These are phyloP conservation scores for Candida namnaoensis DNA, from an alignment of 805 yeast genomes.

Conservation along the genomic window DNA sequence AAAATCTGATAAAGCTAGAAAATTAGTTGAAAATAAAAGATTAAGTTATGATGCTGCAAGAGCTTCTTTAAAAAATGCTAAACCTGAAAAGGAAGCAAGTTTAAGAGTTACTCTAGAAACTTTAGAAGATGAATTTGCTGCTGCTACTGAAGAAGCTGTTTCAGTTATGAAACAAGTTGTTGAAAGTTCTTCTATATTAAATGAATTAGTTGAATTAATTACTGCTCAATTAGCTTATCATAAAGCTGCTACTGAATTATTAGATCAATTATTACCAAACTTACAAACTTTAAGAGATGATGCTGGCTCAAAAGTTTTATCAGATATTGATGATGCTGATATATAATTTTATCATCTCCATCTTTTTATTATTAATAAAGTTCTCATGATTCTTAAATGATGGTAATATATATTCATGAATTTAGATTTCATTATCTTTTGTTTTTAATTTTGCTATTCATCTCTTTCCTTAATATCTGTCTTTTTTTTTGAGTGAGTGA, in stretches of 20 bases:
- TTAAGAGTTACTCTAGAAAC: constrained; percentile 72
- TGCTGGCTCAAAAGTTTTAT: constrained; percentile 19
- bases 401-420: no score
- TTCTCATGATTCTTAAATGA: no score
- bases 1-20: constrained; percentile 61
- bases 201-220: constrained; percentile 58
- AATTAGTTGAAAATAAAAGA: constrained; percentile 69
- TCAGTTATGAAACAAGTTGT: constrained; percentile 74
- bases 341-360: constrained; percentile 5
- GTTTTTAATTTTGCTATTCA: no score
- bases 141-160: constrained; percentile 83
- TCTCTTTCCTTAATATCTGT: no score
- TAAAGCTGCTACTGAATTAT: constrained; percentile 61
- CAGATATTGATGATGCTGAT: constrained; percentile 17
- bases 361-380: neutral
- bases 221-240: constrained; percentile 78
- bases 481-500: neutral
- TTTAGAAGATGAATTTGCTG: constrained; percentile 85
- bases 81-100: constrained; percentile 63
- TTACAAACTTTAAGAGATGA: constrained; percentile 54
- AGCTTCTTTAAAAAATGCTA: constrained; percentile 37
- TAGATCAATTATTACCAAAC: constrained; percentile 56
- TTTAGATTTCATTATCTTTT: no score
- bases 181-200: constrained; percentile 59
- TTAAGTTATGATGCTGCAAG: constrained; percentile 75